Base-by-base conservation (phyloP, 768 basidiomycete species). In the Peribolospora kevripleyi region DNA sequence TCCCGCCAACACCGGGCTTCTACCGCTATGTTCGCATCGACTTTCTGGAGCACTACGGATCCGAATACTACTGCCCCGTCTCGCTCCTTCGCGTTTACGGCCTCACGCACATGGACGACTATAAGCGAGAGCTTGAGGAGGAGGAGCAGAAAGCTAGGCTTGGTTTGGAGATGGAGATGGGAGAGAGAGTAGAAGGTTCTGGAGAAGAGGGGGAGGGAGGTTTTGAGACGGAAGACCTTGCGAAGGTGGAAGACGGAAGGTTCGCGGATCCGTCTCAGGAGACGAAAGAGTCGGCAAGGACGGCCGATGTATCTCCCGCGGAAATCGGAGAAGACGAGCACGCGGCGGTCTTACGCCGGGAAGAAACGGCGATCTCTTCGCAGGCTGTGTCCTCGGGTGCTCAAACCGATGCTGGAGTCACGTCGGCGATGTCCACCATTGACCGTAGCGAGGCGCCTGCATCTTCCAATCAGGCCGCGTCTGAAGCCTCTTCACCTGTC, bases 21-120 rank as follows among this genome's bases (percentile, higher is more conserved):
- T 93, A 90, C 67, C 81, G 90, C 10, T 95, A 81, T 65, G 78
- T 98, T 55, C 80, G 90, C 2, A 76, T 98, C 63, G 88, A 95
- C 67, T 95, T 98, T 65, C 76, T 82, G 51, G 82, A 84, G 0
- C 82, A 88, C 64, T 97, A 93, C 62, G 84, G 87, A 14, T 82
- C 77, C 62, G 93, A 98, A 67, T 97, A 82, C 69, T 97, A 88
- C 65, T 98, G 93, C 63, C 93, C 93, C 0, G 73, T 97, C 13
- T 88, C 84, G 0, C 75, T 95, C 0, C 74, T 97, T 13, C 80
- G 87, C 39, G 87, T 93, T 1, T 97, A 88, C 58, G 93, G 93
- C 5, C 77, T 91, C 54, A 95, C 88, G 1, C 88, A 97, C 69
- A 78, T 97, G 59, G 90, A 97, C 58, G 78, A 88, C 62, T 97